These are phyloP conservation scores for Phylloporus arenicola DNA, from an alignment of 768 basidiomycete species.

Conservation along the genomic window DNA sequence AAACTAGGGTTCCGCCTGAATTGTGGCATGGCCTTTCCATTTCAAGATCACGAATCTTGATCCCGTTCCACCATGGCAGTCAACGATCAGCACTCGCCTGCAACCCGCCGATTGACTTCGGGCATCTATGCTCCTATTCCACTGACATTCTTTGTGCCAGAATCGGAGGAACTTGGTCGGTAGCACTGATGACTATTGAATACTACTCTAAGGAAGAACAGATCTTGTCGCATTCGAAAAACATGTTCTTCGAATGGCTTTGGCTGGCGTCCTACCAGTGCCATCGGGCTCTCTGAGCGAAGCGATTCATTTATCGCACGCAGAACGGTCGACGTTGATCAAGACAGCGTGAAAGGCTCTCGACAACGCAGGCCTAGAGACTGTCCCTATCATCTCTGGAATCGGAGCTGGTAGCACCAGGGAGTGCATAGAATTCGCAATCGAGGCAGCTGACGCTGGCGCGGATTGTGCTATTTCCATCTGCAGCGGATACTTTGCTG, in stretches of 20 bases:
- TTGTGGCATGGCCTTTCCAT: not conserved
- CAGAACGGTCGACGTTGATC: constrained; percentile 63
- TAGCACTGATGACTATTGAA: constrained; percentile 10
- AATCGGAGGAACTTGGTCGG: constrained; percentile 79
- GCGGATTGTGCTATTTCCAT: constrained; percentile 88
- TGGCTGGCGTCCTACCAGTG: constrained; percentile 65
- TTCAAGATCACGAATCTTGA: too few relatives aligned
- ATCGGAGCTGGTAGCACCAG: constrained; percentile 81
- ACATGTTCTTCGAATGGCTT: constrained; percentile 61
- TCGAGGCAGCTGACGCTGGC: constrained; percentile 76
- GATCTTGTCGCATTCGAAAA: constrained; percentile 65
- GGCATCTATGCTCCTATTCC: constrained; percentile 86
- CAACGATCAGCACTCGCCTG: not conserved
- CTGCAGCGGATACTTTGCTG: constrained; percentile 82
- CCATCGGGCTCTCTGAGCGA: constrained; percentile 85
- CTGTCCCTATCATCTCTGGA: constrained; percentile 72
- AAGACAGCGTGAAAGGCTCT: constrained; percentile 63
- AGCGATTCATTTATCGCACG: constrained; percentile 64
- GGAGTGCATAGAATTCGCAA: constrained; percentile 70
- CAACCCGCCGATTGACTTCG: constrained; percentile 52
- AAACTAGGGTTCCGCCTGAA: too few relatives aligned
- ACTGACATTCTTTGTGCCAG: constrained; percentile 73
- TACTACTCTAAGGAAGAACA: constrained; percentile 5
- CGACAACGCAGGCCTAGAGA: constrained; percentile 53
- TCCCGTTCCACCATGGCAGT: not conserved